Conservation (phyloP, 2,329 filamentous ascomycete genomes). For the Ophioceras dolichostomum region DNA sequence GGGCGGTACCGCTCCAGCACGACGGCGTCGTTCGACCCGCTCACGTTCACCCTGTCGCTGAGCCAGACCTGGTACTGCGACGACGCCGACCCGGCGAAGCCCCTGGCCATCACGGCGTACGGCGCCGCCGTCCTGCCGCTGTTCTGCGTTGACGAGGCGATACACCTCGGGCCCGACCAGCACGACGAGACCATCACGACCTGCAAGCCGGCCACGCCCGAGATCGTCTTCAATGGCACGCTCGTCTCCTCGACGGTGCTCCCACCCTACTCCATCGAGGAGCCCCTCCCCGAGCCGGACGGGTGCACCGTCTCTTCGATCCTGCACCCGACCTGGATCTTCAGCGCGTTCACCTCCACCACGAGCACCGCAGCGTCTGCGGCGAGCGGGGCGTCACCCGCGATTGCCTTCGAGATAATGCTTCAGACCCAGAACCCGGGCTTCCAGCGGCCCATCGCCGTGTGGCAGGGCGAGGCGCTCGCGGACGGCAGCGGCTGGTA, state of each 20-base stretch:
- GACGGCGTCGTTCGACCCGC: constrained; percentile 9
- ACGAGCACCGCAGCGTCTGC: too few relatives aligned
- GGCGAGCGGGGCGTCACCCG: neutral
- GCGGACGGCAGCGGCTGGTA: constrained; percentile 7
- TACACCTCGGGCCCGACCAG: neutral
- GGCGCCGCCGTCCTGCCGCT: constrained; percentile 8
- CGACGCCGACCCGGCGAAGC: constrained; percentile 9
- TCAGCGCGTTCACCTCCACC: constrained; percentile 8
- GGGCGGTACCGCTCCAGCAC: constrained; percentile 10
- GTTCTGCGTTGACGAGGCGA: constrained; percentile 6
- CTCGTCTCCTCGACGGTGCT: constrained; percentile 4
- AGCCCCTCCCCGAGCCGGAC: constrained; percentile 9
- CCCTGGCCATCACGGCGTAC: constrained; percentile 9
- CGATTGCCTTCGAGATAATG: constrained; percentile 8
- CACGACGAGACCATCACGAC: constrained; percentile 3
- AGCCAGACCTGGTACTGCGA: constrained; percentile 15
- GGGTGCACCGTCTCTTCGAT: constrained; percentile 13
- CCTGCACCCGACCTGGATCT: constrained; percentile 9
- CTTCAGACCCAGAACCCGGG: constrained; percentile 5
- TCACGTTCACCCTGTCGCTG: constrained; percentile 7
- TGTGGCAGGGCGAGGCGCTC: constrained; percentile 5
- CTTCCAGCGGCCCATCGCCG: constrained; percentile 10
- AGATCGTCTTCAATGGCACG: constrained; percentile 4
- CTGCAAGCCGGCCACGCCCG: constrained; percentile 5
- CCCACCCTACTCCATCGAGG: constrained; percentile 11